These are phyloP conservation scores for Aphanomyces cochlioides DNA, from an alignment of 352 stramenopile species.

Conservation along the genomic window DNA sequence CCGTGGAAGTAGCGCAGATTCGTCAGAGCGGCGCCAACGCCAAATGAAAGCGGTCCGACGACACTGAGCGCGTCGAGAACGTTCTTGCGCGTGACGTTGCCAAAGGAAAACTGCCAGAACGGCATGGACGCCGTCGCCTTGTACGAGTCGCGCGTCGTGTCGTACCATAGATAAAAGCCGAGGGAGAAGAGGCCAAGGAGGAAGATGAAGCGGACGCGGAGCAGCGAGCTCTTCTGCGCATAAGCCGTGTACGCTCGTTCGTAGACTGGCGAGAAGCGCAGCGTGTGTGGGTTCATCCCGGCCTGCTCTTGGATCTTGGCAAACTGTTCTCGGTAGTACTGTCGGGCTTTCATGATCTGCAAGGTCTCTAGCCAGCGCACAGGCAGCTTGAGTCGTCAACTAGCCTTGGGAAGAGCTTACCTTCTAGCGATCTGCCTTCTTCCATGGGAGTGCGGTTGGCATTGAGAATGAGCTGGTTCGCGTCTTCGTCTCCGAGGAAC, in stretches of 20 bases:
- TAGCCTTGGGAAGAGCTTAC: slow-evolving; percentile 25
- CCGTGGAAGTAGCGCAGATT: slow-evolving; percentile 45
- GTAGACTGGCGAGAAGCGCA: slow-evolving; percentile 69
- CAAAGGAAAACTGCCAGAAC: slow-evolving; percentile 24
- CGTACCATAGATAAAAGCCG: slow-evolving; percentile 43
- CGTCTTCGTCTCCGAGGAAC: slow-evolving; percentile 36
- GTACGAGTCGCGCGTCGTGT: slow-evolving; percentile 23
- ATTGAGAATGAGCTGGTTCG: slow-evolving; percentile 61
- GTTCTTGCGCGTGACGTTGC: slow-evolving; percentile 22
- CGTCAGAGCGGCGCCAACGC: slow-evolving; percentile 47
- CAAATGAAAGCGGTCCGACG: slow-evolving; percentile 36
- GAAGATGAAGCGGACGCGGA: slow-evolving; percentile 61
- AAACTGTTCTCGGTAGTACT: slow-evolving; percentile 76
- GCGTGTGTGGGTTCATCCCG: slow-evolving; percentile 50
- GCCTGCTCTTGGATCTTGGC: slow-evolving; percentile 75
- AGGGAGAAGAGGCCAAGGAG: slow-evolving; percentile 55
- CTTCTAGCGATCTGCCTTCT: slow-evolving; percentile 48
- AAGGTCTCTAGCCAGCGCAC: slow-evolving; percentile 63
- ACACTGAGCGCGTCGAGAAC: slow-evolving; percentile 27
- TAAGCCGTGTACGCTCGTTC: slow-evolving; percentile 60
- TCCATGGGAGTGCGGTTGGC: slow-evolving; percentile 68
- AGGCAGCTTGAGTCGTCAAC: neutral
- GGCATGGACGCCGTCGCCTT: slow-evolving; percentile 27
- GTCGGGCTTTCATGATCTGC: slow-evolving; percentile 73
- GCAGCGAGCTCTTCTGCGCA: slow-evolving; percentile 46